These are phyloP conservation scores for Tylopilus orsonianus DNA, from an alignment of 1,284 basidiomycete species.

Conservation along the genomic window DNA sequence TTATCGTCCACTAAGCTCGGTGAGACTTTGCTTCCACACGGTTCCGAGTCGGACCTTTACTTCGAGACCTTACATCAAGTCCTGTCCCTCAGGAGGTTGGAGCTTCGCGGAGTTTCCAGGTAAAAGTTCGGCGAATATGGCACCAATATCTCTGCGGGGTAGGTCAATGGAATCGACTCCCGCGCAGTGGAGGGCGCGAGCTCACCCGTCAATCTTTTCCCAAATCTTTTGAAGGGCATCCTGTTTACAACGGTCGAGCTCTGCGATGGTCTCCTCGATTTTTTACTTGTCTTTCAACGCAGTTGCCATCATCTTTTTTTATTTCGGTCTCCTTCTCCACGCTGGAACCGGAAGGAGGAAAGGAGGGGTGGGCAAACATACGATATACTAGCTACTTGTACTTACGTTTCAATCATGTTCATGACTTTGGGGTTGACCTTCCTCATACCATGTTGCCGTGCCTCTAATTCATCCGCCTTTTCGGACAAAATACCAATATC, in stretches of 20 bases:
- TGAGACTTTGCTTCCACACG: slow-evolving; percentile 97
- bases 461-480: slow-evolving; percentile 77
- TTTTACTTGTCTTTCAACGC: slow-evolving; percentile 95
- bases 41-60: slow-evolving; percentile 94
- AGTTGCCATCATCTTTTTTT: slow-evolving; percentile 85
- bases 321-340: slow-evolving; percentile 92
- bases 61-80: slow-evolving; percentile 93
- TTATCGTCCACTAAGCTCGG: slow-evolving; percentile 96
- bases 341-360: slow-evolving; percentile 48
- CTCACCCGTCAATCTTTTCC: slow-evolving; percentile 91
- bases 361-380: neutral
- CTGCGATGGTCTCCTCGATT: slow-evolving; percentile 92
- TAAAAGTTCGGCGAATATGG: slow-evolving; percentile 93
- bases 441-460: slow-evolving; percentile 84
- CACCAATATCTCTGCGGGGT: slow-evolving; percentile 82
- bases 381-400: slow-evolving; percentile 7
- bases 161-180: neutral
- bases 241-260: slow-evolving; percentile 92
- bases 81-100: slow-evolving; percentile 90
- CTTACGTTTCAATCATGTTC: slow-evolving; percentile 93
- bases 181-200: slow-evolving; percentile 10
- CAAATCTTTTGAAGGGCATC: slow-evolving; percentile 94
- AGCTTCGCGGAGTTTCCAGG: slow-evolving; percentile 97
- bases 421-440: slow-evolving; percentile 95
- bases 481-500: slow-evolving; percentile 67